A percentile compares a stretch with the other conserved stretches of the same genome.
phyloP scores from a whole-genome alignment of 192 early-diverging fungal genomes.

The Umbelopsis ramanniana region DNA sequence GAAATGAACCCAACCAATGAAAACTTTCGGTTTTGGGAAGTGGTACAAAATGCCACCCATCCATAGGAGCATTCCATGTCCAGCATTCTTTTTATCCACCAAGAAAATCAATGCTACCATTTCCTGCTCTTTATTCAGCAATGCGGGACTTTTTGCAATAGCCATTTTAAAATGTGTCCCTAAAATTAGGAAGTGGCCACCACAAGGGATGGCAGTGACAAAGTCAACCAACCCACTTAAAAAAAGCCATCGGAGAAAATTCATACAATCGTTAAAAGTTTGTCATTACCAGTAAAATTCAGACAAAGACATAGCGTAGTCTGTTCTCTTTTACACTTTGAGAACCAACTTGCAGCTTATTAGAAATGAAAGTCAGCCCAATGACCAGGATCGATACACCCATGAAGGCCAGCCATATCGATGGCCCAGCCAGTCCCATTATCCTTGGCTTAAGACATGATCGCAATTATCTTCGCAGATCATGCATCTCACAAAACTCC shows the following conservation, averaged over 20 bases:
- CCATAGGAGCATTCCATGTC: not conserved
- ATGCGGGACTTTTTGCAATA: constrained; percentile 3
- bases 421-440: not conserved
- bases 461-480: not conserved
- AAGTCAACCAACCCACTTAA: not conserved
- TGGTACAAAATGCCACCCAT: not conserved
- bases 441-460: not conserved
- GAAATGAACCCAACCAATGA: not conserved
- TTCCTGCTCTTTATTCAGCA: not conserved
- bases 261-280: not conserved
- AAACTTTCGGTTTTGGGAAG: no score
- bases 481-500: not conserved
- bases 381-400: not conserved
- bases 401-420: constrained; percentile 3
- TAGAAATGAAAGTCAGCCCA: constrained; percentile 8
- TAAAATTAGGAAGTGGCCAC: not conserved
- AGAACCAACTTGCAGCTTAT: not conserved
- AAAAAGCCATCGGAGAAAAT: not conserved
- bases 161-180: not conserved
- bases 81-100: not conserved
- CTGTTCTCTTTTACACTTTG: not conserved
- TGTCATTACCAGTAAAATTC: not conserved
- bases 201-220: not conserved
- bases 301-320: not conserved
- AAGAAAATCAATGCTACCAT: not conserved